phyloP scores from a whole-genome alignment of 2,329 filamentous ascomycete species.

The Tolypocladium capitatum region DNA sequence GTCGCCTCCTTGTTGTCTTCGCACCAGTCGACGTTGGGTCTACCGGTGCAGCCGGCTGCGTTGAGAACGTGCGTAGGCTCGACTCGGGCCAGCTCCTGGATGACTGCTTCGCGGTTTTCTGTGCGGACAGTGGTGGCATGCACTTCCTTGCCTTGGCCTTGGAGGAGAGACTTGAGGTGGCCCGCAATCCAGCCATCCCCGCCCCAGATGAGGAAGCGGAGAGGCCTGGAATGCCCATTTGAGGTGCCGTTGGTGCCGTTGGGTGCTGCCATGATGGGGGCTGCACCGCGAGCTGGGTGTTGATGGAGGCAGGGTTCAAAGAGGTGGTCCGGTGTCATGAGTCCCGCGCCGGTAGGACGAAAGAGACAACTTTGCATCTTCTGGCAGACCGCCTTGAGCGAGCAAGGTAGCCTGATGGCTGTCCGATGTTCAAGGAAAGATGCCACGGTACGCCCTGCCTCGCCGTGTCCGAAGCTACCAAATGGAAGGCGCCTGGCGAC shows the following conservation, averaged over 20 bases:
- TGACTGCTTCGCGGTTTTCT: slow-evolving; percentile 46
- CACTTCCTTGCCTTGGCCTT: slow-evolving; percentile 47
- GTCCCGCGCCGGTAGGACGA: neutral
- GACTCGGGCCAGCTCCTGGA: slow-evolving; percentile 40
- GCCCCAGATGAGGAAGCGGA: slow-evolving; percentile 50
- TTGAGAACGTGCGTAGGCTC: slow-evolving; percentile 56
- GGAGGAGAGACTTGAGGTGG: slow-evolving; percentile 45
- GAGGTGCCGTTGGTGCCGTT: neutral
- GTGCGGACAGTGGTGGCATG: slow-evolving; percentile 48
- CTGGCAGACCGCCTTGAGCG: no score
- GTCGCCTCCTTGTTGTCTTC: slow-evolving; percentile 57
- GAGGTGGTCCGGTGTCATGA: neutral
- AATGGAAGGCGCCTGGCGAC: neutral
- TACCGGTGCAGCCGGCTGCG: slow-evolving; percentile 51
- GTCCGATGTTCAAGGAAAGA: neutral
- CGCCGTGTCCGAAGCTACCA: neutral
- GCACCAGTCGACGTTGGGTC: slow-evolving; percentile 59
- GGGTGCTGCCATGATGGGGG: neutral
- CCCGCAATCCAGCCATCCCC: slow-evolving; percentile 49
- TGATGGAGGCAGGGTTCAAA: neutral
- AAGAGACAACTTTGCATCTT: neutral
- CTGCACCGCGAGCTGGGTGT: neutral
- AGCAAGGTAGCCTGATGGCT: neutral
- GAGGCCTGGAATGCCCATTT: neutral
- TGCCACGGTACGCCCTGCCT: neutral